phyloP scores from a whole-genome alignment of 2,329 filamentous ascomycete species.

The Pseudogymnoascus sp. region DNA sequence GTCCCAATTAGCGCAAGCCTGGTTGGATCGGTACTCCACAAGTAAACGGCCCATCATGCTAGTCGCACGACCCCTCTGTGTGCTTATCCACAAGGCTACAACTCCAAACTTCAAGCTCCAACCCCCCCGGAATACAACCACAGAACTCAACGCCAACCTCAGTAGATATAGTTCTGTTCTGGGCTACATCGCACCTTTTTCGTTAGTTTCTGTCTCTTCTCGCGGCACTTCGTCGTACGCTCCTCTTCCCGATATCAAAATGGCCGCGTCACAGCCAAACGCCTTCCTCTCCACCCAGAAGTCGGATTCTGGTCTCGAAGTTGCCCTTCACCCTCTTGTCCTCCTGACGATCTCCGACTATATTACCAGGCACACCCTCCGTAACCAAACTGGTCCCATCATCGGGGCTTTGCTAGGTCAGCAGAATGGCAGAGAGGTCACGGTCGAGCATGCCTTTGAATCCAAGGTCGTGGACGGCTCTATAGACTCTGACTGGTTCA shows the following conservation, averaged over 20 bases:
- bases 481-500: slow-evolving; percentile 62
- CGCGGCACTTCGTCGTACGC: neutral
- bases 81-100: slow-evolving; percentile 6
- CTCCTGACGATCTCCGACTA: slow-evolving; percentile 96
- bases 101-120: neutral
- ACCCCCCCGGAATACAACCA: neutral
- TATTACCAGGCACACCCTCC: slow-evolving; percentile 80
- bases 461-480: slow-evolving; percentile 44
- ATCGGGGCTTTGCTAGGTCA: slow-evolving; percentile 85
- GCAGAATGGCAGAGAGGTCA: slow-evolving; percentile 83
- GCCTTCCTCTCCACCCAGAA: slow-evolving; percentile 58
- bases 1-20: neutral
- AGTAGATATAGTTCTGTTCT: neutral
- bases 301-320: slow-evolving; percentile 58
- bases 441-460: slow-evolving; percentile 88
- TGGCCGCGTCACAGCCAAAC: slow-evolving; percentile 40
- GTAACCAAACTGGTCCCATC: slow-evolving; percentile 65
- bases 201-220: neutral
- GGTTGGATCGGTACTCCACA: neutral
- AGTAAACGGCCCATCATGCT: neutral
- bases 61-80: neutral
- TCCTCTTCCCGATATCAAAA: slow-evolving; percentile 21
- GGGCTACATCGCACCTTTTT: neutral
- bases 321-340: slow-evolving; percentile 85
- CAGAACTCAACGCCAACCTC: neutral